Evolutionary conservation across 2,329 filamentous ascomycete species (phyloP).

Genomic region (Aspergillus sp.): DNA sequence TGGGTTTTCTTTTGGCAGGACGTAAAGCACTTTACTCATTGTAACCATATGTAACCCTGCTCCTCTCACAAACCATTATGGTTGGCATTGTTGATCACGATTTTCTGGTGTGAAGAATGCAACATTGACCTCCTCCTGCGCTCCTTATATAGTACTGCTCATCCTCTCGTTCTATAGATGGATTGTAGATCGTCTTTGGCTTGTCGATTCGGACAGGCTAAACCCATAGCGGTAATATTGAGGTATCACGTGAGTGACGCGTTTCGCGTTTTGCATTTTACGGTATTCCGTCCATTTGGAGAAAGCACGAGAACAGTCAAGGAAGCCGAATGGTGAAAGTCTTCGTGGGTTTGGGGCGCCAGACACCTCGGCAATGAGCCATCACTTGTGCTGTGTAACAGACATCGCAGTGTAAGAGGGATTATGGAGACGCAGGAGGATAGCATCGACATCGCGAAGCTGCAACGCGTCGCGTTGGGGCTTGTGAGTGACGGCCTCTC

Average conservation of each 20-base stretch:
- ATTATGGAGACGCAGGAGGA: conserved; percentile 44
- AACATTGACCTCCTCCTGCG: not conserved
- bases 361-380: not conserved
- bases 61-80: not conserved
- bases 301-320: no score
- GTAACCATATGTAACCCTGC: conserved; percentile 19
- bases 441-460: conserved; percentile 43
- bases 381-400: not conserved
- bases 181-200: not conserved
- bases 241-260: conserved; percentile 31
- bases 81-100: not conserved
- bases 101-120: not conserved
- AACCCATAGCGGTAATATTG: conserved; percentile 31
- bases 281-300: no score
- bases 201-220: not conserved
- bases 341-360: not conserved
- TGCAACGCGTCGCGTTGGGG: conserved; percentile 46
- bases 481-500: conserved; percentile 36
- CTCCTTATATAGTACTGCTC: not conserved
- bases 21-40: not conserved
- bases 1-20: not conserved
- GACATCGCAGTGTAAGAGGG: not conserved
- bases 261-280: conserved; percentile 32
- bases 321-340: not conserved
- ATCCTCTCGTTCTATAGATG: not conserved